Evolutionary conservation across 805 yeast species (phyloP).

Genomic region (Clavispora asparagi): DNA sequence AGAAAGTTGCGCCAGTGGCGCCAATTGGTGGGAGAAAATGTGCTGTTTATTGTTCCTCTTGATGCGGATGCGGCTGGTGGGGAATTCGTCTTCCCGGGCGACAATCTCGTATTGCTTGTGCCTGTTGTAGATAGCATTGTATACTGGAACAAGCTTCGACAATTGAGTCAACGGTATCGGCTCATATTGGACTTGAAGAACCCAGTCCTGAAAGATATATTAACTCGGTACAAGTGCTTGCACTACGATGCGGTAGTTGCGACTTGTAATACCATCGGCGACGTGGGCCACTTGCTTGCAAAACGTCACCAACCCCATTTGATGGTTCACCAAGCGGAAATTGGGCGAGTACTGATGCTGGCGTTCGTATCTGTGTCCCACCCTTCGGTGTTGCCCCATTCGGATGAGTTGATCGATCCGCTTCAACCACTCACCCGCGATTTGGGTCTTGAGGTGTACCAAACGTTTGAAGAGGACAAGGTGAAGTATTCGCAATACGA

Average conservation of each 20-base stretch:
- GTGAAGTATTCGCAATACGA: constrained; percentile 67
- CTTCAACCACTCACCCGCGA: constrained; percentile 64
- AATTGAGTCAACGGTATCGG: background rate
- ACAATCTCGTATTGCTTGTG: background rate
- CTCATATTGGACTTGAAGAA: background rate
- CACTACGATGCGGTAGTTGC: constrained; percentile 3
- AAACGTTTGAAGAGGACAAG: constrained; percentile 64
- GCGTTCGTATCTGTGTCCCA: background rate
- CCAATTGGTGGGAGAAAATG: background rate
- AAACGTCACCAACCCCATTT: constrained; percentile 1
- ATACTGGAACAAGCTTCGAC: constrained; percentile 1
- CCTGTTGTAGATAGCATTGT: constrained; percentile 1
- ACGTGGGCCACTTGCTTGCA: background rate
- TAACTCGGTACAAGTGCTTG: constrained; percentile 8
- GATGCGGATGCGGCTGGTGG: background rate
- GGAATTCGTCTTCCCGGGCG: background rate
- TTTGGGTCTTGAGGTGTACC: constrained; percentile 57
- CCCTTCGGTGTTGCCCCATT: background rate
- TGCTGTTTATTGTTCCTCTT: background rate
- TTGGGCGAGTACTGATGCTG: background rate
- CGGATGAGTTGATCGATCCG: constrained; percentile 41
- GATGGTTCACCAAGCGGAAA: background rate
- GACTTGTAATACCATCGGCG: background rate
- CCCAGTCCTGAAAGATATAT: background rate
- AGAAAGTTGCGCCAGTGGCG: background rate